Percentiles rank a stretch among this genome's conserved stretches.
Conservation (phyloP, 176 grass and related monocot genomes). For the Bonia amplexicaulis region DNA sequence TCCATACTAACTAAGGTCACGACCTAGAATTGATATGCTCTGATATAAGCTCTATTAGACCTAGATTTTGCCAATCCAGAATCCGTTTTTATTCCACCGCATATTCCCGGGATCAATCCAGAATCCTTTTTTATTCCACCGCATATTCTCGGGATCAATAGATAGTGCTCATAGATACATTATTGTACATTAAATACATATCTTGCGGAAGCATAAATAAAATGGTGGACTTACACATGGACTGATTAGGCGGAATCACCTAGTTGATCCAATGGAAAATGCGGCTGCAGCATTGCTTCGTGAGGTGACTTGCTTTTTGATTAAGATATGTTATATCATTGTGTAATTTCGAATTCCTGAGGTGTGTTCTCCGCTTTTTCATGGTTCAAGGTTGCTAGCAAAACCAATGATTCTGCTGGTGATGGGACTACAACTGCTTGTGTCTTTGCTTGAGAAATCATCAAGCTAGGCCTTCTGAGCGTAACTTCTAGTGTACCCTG, state of each 20-base stretch:
- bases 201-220: too few species aligned
- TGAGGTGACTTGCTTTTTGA: conserved; percentile 35
- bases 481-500: conserved; percentile 81
- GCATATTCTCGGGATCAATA: too few species aligned
- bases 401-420: conserved; percentile 93
- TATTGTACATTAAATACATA: too few species aligned
- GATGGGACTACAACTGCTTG: conserved; percentile 87
- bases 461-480: conserved; percentile 76
- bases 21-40: too few species aligned
- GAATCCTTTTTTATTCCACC: too few species aligned
- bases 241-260: not conserved
- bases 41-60: too few species aligned
- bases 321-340: not conserved
- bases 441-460: conserved; percentile 85
- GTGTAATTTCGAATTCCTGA: not conserved
- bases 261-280: conserved; percentile 77
- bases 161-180: too few species aligned
- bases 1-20: too few species aligned
- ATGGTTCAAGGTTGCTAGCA: conserved; percentile 72
- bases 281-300: conserved; percentile 59
- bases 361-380: not conserved
- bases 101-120: too few species aligned
- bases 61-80: too few species aligned
- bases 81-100: too few species aligned
- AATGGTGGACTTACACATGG: too few species aligned